phyloP scores from a whole-genome alignment of 1,139 yeast species.

The Taphrina wiesneri region DNA sequence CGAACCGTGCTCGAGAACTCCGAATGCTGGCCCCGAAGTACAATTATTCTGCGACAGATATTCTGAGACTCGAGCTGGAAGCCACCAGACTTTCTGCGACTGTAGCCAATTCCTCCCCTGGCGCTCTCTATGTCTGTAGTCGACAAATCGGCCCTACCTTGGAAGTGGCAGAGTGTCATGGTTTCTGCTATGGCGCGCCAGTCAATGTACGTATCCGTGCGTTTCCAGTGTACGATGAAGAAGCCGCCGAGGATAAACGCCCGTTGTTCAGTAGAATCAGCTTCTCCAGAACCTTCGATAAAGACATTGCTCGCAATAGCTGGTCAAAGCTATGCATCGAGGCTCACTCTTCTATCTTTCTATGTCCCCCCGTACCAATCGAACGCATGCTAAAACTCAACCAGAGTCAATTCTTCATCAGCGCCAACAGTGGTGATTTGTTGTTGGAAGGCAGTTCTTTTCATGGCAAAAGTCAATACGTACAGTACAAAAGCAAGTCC shows the following conservation, averaged over 20 bases:
- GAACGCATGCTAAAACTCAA: constrained; percentile 11
- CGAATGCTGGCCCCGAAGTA: constrained; percentile 3
- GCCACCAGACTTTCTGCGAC: neutral
- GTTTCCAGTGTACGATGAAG: constrained; percentile 10
- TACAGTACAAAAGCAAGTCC: constrained; percentile 10
- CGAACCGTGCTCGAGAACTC: neutral
- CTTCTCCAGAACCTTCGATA: neutral
- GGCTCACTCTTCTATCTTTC: neutral
- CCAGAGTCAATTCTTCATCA: neutral
- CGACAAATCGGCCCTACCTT: constrained; percentile 3
- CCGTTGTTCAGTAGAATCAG: neutral
- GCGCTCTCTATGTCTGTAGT: constrained; percentile 16
- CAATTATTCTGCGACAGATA: neutral
- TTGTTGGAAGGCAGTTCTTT: constrained; percentile 18
- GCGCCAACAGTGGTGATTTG: constrained; percentile 22
- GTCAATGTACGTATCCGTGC: constrained; percentile 24
- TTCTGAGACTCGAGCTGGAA: neutral
- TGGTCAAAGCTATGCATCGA: constrained; percentile 14
- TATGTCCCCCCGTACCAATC: constrained; percentile 4
- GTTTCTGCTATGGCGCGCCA: constrained; percentile 23
- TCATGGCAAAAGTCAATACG: neutral
- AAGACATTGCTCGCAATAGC: neutral
- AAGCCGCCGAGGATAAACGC: neutral
- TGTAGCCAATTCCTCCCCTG: constrained; percentile 3
- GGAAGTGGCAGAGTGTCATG: constrained; percentile 19